Evolutionary conservation across 768 basidiomycete species (phyloP).

Genomic region (Fomitopsis pulvina): DNA sequence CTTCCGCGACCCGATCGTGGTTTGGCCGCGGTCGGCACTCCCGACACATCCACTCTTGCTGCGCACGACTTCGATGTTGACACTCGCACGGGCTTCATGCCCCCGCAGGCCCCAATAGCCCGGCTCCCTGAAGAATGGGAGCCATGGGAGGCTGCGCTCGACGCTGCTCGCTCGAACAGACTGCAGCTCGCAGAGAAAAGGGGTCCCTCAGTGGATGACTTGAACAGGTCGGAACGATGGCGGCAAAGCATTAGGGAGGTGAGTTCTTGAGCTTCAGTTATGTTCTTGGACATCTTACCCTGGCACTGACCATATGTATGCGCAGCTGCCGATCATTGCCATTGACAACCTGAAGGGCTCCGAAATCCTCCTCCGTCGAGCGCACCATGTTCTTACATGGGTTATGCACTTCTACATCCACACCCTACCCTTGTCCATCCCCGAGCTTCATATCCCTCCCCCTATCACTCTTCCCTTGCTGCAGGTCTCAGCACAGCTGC

Average conservation of each 20-base stretch:
- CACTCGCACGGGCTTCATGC: constrained; percentile 87
- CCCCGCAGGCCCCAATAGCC: constrained; percentile 61
- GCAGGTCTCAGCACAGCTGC: constrained; percentile 59
- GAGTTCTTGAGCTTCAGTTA: too few relatives aligned
- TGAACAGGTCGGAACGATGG: constrained; percentile 33
- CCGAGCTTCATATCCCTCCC: constrained; percentile 54
- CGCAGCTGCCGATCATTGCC: constrained; percentile 35
- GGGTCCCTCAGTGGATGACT: constrained; percentile 24
- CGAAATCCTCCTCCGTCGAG: constrained; percentile 43
- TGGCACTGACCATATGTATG: not conserved
- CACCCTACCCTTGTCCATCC: constrained; percentile 21
- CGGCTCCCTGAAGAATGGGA: constrained; percentile 61
- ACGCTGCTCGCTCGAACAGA: constrained; percentile 37
- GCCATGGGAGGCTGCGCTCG: constrained; percentile 63
- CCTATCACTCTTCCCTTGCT: constrained; percentile 72
- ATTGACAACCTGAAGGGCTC: constrained; percentile 30
- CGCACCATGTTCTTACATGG: constrained; percentile 49
- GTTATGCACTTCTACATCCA: constrained; percentile 55
- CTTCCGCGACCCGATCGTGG: constrained; percentile 27
- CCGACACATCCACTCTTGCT: constrained; percentile 31
- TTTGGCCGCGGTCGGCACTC: constrained; percentile 21
- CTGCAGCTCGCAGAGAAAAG: constrained; percentile 46
- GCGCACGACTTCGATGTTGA: constrained; percentile 77
- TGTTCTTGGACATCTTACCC: too few relatives aligned
- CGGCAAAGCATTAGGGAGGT: constrained; percentile 35